These are phyloP conservation scores for Cytauxzoon felis DNA, from an alignment of 169 alveolate genomes.

Conservation along the genomic window DNA sequence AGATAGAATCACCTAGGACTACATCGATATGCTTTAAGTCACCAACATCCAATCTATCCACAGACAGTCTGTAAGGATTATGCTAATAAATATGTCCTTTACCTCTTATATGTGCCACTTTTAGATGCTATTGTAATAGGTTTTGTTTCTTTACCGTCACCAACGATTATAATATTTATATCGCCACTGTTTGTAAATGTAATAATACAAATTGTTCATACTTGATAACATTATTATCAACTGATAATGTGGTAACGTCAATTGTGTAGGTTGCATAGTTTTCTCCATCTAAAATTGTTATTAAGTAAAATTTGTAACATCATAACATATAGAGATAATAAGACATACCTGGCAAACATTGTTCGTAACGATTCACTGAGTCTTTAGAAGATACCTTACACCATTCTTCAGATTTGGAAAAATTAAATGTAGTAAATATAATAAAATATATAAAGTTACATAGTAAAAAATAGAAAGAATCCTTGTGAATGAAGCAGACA, in stretches of 20 bases:
- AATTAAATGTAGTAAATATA: not conserved
- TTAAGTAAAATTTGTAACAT: no score
- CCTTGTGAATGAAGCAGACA: no score
- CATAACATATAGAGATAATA: not conserved
- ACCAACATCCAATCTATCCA: constrained; percentile 76
- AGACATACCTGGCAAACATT: constrained; percentile 74
- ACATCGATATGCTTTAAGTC: constrained; percentile 77
- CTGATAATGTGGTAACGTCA: constrained; percentile 75
- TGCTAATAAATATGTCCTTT: constrained; percentile 19
- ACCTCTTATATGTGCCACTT: constrained; percentile 48
- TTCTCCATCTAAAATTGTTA: constrained; percentile 63
- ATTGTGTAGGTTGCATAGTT: constrained; percentile 77
- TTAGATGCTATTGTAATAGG: constrained; percentile 62
- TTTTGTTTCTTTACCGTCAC: constrained; percentile 71
- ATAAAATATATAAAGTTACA: not conserved
- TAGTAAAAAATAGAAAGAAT: no score
- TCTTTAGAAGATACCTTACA: constrained; percentile 82
- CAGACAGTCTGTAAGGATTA: constrained; percentile 46
- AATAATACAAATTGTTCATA: constrained; percentile 66
- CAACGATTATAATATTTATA: constrained; percentile 75
- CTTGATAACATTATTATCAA: constrained; percentile 72
- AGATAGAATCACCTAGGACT: constrained; percentile 72
- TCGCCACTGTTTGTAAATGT: constrained; percentile 74
- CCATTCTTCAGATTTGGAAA: constrained; percentile 70
- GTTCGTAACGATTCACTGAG: constrained; percentile 81